Evolutionary conservation across 176 grass and related monocot genomes (phyloP), one percentile per base, ranked within the genome.

Genomic region (Microstegium vimineum): DNA sequence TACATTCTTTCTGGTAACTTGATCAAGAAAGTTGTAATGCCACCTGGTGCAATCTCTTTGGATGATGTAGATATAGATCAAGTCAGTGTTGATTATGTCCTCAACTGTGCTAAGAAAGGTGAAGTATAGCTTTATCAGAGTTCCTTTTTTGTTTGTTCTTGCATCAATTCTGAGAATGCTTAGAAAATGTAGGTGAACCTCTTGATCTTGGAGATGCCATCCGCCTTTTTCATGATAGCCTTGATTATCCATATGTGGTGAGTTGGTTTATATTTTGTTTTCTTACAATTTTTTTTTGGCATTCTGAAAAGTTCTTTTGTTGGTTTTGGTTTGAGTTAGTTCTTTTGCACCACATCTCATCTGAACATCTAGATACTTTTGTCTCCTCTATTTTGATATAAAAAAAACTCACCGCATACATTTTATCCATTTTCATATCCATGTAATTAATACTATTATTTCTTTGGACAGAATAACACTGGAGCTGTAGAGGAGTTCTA

Each of bases 1-100:
- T 98, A 93, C 77, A 90, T 98, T 79, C 86, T 98, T 71, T 95
- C 95, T 62, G 89, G 95, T 60, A 93, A 89, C 73, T 88, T 98
- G 82, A 88, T 98, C 77, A 98, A 98, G 95, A 98, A 98, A 91
- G 95, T 98, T 87, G 87, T 95, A 71, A 94, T 98, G 93, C 90
- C 95, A 51, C 95, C 92, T 81, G 95, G 95, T 68, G 90, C 92
- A 27, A 84, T 90, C 75, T 95, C 95, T 82, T 87, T 98, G 72
- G 95, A 98, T 42, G 92, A 98, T 64, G 87, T 98, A 52, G 92
- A 98, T 79, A 90, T 98, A 69, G 92, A 95, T 84, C 95, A 98
- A 91, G 79, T 98, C 85, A 95, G 95, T 75, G 89, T 98, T 71
- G 95, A 98, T 88, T 98, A 93, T 61, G 90, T 95, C 38, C 92